A percentile compares a stretch with the other conserved stretches of the same genome.
Evolutionary conservation across 1,284 basidiomycete species (phyloP).

Genomic region (Fomitopsis betulina): DNA sequence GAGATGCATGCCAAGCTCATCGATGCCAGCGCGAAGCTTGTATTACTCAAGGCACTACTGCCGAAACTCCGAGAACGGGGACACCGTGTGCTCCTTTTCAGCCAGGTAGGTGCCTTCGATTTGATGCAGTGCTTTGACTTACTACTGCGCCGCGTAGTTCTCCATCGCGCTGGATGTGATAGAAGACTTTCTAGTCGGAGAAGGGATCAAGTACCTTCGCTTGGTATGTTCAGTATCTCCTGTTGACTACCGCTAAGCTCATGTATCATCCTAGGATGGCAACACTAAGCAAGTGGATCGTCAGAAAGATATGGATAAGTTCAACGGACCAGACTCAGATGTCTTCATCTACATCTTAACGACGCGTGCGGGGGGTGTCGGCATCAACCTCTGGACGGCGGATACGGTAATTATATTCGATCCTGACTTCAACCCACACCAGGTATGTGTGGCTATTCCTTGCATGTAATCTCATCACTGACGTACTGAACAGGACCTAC

Average conservation of each 20-base stretch:
- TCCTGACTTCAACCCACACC: conserved; percentile 94
- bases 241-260: neutral
- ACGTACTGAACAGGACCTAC: neutral
- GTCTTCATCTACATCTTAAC: conserved; percentile 89
- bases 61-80: conserved; percentile 87
- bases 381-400: conserved; percentile 87
- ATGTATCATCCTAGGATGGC: conserved; percentile 63
- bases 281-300: conserved; percentile 83
- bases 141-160: conserved; percentile 51
- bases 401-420: conserved; percentile 93
- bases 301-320: conserved; percentile 93
- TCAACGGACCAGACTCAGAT: conserved; percentile 84
- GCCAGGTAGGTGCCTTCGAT: conserved; percentile 65
- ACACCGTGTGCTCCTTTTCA: conserved; percentile 95
- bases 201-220: conserved; percentile 87
- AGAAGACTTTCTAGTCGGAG: conserved; percentile 90
- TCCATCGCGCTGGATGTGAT: conserved; percentile 88
- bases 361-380: conserved; percentile 94
- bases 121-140: neutral
- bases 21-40: conserved; percentile 84
- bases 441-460: conserved; percentile 39
- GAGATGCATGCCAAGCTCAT: conserved; percentile 80
- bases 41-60: conserved; percentile 77
- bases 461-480: neutral
- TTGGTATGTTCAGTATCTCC: conserved; percentile 49